These are phyloP conservation scores for Ruellia speciosa DNA, from an alignment of 305 asterid species.

Conservation along the genomic window DNA sequence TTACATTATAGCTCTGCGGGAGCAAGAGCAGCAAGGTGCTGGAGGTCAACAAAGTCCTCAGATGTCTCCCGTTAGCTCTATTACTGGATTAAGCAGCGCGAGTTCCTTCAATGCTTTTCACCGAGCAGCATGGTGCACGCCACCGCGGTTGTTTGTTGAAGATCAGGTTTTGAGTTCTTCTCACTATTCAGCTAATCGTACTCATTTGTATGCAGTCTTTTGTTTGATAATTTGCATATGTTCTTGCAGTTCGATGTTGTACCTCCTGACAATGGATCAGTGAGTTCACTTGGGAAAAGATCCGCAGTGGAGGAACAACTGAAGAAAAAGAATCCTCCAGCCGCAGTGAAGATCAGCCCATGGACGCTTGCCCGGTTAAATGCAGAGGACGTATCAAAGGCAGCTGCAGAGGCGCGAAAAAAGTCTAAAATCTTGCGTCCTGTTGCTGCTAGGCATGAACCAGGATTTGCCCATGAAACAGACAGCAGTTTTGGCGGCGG, in stretches of 20 bases:
- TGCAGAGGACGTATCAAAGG: conserved; percentile 82
- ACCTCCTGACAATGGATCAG: conserved; percentile 76
- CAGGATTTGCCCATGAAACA: conserved; percentile 38
- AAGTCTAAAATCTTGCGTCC: conserved; percentile 83
- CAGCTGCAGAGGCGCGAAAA: conserved; percentile 94
- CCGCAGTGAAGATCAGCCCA: conserved; percentile 93
- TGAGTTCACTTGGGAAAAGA: conserved; percentile 76
- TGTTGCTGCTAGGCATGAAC: conserved; percentile 36
- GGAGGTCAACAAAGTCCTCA: conserved; percentile 94
- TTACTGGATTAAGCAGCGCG: conserved; percentile 86
- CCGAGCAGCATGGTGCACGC: conserved; percentile 96
- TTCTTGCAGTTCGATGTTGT: conserved; percentile 75
- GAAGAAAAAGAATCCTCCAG: conserved; percentile 68
- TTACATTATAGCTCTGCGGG: conserved; percentile 89
- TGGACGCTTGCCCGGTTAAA: conserved; percentile 88
- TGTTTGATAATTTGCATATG: neutral
- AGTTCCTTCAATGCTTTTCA: conserved; percentile 86
- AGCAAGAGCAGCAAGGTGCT: conserved; percentile 73
- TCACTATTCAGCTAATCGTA: neutral
- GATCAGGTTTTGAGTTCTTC: conserved; percentile 59
- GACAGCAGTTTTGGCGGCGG: conserved; percentile 47
- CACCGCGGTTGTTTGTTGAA: conserved; percentile 90
- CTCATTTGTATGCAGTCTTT: neutral
- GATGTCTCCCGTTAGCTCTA: conserved; percentile 84
- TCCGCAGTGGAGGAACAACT: conserved; percentile 46